Conservation (phyloP, 208 protist genomes). For the Acanthamoeba culbertsoni region DNA sequence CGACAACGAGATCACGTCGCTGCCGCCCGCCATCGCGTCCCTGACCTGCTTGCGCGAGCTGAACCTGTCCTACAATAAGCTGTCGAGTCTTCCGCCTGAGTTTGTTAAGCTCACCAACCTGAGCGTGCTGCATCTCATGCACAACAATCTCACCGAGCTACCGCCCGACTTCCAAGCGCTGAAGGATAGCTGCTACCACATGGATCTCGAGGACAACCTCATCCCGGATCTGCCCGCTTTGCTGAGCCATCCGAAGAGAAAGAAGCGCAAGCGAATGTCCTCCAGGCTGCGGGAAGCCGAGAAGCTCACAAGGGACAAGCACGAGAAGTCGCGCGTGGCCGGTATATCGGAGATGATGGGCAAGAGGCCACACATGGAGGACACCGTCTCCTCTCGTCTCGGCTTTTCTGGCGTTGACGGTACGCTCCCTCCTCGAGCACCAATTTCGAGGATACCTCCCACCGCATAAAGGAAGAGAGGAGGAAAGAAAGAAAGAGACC, state of each 20-base stretch:
- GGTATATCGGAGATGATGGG: slow-evolving; percentile 60
- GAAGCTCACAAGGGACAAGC: neutral
- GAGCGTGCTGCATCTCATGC: slow-evolving; percentile 40
- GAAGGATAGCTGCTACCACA: slow-evolving; percentile 43
- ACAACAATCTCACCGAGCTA: slow-evolving; percentile 47
- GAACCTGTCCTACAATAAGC: slow-evolving; percentile 51
- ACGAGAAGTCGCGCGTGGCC: neutral
- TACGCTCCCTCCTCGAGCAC: no score
- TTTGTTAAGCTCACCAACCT: slow-evolving; percentile 53
- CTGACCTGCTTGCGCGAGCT: slow-evolving; percentile 16
- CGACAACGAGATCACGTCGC: neutral
- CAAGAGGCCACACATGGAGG: slow-evolving; percentile 57
- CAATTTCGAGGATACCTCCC: no score
- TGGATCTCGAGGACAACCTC: slow-evolving; percentile 57
- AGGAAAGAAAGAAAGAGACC: no score
- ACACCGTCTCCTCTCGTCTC: slow-evolving; percentile 46
- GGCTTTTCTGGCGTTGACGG: slow-evolving; percentile 15
- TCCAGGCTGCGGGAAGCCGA: neutral
- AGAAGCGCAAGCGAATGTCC: slow-evolving; percentile 9
- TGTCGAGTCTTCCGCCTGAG: neutral
- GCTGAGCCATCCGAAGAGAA: neutral
- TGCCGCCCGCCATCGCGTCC: neutral
- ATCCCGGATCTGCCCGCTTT: neutral
- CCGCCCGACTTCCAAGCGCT: neutral
- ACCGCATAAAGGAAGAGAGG: no score